These are phyloP conservation scores for Avena insularis DNA, from an alignment of 176 grass and related monocot genomes.

Conservation along the genomic window DNA sequence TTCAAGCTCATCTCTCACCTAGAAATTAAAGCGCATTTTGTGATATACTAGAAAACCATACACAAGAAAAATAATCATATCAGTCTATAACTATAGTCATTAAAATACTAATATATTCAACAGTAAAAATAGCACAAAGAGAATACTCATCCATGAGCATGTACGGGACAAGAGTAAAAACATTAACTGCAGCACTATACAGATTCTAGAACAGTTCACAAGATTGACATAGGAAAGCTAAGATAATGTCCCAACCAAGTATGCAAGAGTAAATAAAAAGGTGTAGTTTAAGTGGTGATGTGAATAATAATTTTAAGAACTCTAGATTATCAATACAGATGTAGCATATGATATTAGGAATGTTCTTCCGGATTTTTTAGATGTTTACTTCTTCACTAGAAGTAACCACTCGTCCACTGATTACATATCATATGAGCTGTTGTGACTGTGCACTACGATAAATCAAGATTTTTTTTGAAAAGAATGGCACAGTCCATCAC, in stretches of 20 bases:
- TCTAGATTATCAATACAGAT: conserved; percentile 5
- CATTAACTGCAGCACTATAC: conserved; percentile 13
- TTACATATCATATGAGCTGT: not conserved
- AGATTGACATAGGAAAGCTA: not conserved
- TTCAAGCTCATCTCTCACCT: conserved; percentile 99
- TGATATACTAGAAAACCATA: conserved; percentile 30
- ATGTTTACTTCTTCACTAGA: not conserved
- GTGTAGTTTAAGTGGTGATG: not conserved
- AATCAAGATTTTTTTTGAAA: not conserved
- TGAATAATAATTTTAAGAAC: not conserved
- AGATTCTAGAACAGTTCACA: not conserved
- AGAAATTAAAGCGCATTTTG: conserved; percentile 48
- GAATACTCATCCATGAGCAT: conserved; percentile 19
- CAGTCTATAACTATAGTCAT: not conserved
- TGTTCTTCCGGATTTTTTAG: not conserved
- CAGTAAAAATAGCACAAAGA: not conserved
- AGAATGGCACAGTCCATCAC: not conserved
- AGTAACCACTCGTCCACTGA: not conserved
- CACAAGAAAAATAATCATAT: conserved; percentile 1
- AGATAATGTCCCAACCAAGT: conserved; percentile 16
- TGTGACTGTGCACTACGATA: not conserved
- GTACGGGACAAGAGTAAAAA: not conserved
- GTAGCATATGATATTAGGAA: not conserved
- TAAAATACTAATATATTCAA: conserved; percentile 25
- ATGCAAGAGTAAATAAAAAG: not conserved